Evolutionary conservation across 2,329 filamentous ascomycete genomes (phyloP).

Genomic region (Onygenales sp.): DNA sequence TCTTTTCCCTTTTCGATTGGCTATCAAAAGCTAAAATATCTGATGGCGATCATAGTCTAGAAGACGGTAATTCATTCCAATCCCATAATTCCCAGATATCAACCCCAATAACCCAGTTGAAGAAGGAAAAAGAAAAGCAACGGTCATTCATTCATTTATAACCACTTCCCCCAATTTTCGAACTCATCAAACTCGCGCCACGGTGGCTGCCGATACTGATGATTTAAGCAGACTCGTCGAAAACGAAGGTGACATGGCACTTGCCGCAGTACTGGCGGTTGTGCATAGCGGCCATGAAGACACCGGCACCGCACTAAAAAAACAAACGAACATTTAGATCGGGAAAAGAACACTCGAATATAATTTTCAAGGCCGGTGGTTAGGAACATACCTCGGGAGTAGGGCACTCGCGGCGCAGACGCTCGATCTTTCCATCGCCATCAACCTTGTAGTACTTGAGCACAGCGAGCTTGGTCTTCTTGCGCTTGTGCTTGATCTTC

Average conservation of each 20-base stretch:
- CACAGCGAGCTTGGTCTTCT: conserved; percentile 99
- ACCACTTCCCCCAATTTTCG: no score
- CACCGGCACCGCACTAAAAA: conserved; percentile 87
- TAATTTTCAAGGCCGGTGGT: background rate
- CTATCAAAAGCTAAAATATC: background rate
- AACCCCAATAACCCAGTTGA: background rate
- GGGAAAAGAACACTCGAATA: background rate
- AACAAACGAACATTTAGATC: background rate
- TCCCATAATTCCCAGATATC: background rate
- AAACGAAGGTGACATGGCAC: conserved; percentile 63
- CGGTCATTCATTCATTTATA: no score
- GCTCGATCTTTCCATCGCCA: conserved; percentile 99
- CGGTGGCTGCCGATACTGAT: no score
- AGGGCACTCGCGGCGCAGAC: conserved; percentile 95
- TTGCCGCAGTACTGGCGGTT: conserved; percentile 94
- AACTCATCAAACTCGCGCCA: no score
- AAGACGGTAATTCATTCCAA: background rate
- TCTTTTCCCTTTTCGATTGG: no score
- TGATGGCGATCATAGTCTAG: background rate
- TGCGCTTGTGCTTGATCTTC: conserved; percentile 99
- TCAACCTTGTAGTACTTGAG: conserved; percentile 99
- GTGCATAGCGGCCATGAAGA: conserved; percentile 99
- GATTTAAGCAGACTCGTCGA: conserved; percentile 53
- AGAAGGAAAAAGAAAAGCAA: no score
- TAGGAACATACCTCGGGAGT: conserved; percentile 61